These are phyloP conservation scores for Piedraia hortae DNA, from an alignment of 2,329 filamentous ascomycete genomes.

Conservation along the genomic window DNA sequence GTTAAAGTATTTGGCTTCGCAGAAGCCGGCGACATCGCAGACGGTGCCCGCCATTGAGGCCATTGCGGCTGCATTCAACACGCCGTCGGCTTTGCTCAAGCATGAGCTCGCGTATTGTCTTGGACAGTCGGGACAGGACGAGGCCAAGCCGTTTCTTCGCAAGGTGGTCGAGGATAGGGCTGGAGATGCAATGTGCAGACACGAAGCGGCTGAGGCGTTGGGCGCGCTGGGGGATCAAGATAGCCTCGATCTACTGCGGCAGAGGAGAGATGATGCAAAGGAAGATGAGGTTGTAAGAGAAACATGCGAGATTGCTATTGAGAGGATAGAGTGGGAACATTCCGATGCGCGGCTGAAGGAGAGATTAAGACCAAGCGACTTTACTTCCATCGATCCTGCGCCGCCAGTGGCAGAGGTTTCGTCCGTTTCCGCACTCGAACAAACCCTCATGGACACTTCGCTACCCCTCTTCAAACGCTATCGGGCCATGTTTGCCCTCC, in stretches of 20 bases:
- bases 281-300: constrained; percentile 67
- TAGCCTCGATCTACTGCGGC: constrained; percentile 45
- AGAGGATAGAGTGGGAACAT: constrained; percentile 80
- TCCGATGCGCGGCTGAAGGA: constrained; percentile 43
- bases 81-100: constrained; percentile 71
- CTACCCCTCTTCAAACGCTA: constrained; percentile 76
- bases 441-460: constrained; percentile 48
- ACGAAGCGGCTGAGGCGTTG: constrained; percentile 86
- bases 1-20: constrained; percentile 69
- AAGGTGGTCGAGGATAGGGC: constrained; percentile 44
- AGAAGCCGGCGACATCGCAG: constrained; percentile 27
- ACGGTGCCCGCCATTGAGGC: constrained; percentile 41
- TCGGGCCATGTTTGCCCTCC: constrained; percentile 89
- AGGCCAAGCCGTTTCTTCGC: constrained; percentile 45
- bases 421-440: constrained; percentile 43
- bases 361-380: constrained; percentile 65
- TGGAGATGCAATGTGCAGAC: constrained; percentile 88
- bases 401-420: constrained; percentile 51
- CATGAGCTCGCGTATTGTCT: constrained; percentile 95
- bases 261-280: constrained; percentile 43
- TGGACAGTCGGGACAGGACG: constrained; percentile 59
- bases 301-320: constrained; percentile 91
- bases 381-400: constrained; percentile 83
- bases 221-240: constrained; percentile 54
- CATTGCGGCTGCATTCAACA: constrained; percentile 65